Evolutionary conservation across 345 rosid genomes (phyloP).

Genomic region (Firmiana major): DNA sequence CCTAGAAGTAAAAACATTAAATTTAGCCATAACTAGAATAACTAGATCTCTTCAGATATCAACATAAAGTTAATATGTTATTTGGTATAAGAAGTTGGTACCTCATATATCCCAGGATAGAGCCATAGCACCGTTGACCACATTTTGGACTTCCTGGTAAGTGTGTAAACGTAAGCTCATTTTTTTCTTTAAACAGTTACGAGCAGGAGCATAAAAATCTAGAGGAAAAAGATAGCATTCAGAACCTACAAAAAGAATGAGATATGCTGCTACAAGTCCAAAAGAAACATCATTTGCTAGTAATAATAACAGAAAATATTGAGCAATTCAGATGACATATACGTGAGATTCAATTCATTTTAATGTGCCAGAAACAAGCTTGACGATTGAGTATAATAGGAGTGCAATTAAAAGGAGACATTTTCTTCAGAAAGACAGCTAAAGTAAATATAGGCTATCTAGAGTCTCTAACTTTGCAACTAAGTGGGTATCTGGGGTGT

Average conservation of each 20-base stretch:
- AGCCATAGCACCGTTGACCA: conserved; percentile 90
- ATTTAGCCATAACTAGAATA: not conserved
- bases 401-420: not conserved
- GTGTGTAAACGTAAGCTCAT: conserved; percentile 10
- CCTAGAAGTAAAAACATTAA: not conserved
- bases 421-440: not conserved
- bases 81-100: conserved; percentile 17
- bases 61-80: not conserved
- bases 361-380: not conserved
- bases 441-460: not conserved
- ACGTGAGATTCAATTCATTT: not conserved
- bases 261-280: not conserved
- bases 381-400: not conserved
- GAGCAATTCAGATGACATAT: not conserved
- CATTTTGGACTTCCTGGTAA: conserved; percentile 50
- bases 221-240: not conserved
- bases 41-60: not conserved
- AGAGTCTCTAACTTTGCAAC: not conserved
- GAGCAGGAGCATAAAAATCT: conserved; percentile 3
- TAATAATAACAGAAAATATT: not conserved
- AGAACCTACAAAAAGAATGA: not conserved
- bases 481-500: not conserved
- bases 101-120: conserved; percentile 93
- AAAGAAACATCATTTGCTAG: not conserved
- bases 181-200: not conserved